Base-by-base conservation (phyloP, 1,139 yeast genomes). In the Debaryomyces psychrophilus region DNA sequence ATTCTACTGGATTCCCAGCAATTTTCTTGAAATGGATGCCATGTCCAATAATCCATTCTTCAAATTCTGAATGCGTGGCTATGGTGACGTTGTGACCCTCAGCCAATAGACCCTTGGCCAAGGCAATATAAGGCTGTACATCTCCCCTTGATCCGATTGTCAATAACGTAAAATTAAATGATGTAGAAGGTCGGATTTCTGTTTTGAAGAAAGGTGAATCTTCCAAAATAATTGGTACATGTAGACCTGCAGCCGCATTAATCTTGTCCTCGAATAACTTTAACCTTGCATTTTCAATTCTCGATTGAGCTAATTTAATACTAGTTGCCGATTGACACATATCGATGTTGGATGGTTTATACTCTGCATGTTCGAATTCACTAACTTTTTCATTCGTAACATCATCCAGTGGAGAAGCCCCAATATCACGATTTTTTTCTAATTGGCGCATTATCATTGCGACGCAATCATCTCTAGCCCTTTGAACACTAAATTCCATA, bases 101-200 rank as follows among this genome's bases (percentile, higher is more conserved):
- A 26, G 73, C 71, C 39, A 81, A 65, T 41, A 92, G 69, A 0
- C 93, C 96, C 55, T 83, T 82, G 0, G 89, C 95, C n/a, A 92
- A 68, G 0, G 98, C 93, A 53, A 92, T 86, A 61, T 90, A 93
- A 0, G 98, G 98, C 62, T 92, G 98, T 6, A 92, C 98, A 65
- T 92, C 98, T 37, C 98, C 98, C 47, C 98, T 73, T 0, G 97
- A 89, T 0, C 98, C 98, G 59, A 92, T 92, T 0, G 98, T 92
- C 48, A 92, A 68, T 46, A 90, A 69, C 0, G 90, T 85, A 57
- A 92, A 80, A 37, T 77, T 80, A 53, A 77, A 77, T 1, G 82
- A 69, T 22, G 79, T 77, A 0, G 72, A 61, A 0, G 90, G 85
- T 43, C 69, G 73, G 23, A 83, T 67, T 45, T 71, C 78, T 0